Base-by-base conservation (phyloP, 2,329 filamentous ascomycete species). In the Colletotrichum incanum region DNA sequence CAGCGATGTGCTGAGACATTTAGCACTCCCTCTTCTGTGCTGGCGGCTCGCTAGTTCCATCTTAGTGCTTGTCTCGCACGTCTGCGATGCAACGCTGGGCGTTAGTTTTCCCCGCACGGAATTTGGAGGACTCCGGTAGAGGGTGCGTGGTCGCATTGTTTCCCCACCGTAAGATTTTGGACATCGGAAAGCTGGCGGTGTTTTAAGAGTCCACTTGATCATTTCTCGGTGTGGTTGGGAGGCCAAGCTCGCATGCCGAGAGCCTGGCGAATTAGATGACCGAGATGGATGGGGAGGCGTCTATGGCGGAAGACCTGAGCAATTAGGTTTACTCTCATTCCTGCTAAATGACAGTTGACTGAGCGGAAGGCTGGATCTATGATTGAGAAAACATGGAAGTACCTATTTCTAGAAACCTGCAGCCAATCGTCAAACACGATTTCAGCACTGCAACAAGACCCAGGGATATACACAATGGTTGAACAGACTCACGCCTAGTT, bases 31-130 rank as follows among this genome's bases (percentile, higher is more conserved):
- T n/a, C n/a, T 66, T 52, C 34, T 20, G 23, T 28, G 31, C 43
- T 50, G 64, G 64, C 23, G 54, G 55, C 16, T 41, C 20, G 43
- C 64, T 66, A 66, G 55, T 41, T 11, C 60, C 18, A 43, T 26
- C 7, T 34, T 66, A 60, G 54, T 66, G 55, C 54, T n/a, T 11
- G 23, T 31, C 45, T 66, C 34, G n/a, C 39, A 39, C 14, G 41
- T 28, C 23, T 18, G 20, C 50, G 9, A 47, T 45, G 39, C 63
- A 43, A 65, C 39, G 26, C 11, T 20, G 50, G 7, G 14, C 49
- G 7, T 31, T 52, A 31, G 26, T 39, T 34, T 62, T 18, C 41
- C 41, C 11, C 18, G 58, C 26, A 34, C 26, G 41, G 26, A n/a
- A 31, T 1, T n/a, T 9, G 18, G 18, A 43, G 26, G 8, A 47